Conservation (phyloP, 306 rosid genomes). For the Myrica gale region DNA sequence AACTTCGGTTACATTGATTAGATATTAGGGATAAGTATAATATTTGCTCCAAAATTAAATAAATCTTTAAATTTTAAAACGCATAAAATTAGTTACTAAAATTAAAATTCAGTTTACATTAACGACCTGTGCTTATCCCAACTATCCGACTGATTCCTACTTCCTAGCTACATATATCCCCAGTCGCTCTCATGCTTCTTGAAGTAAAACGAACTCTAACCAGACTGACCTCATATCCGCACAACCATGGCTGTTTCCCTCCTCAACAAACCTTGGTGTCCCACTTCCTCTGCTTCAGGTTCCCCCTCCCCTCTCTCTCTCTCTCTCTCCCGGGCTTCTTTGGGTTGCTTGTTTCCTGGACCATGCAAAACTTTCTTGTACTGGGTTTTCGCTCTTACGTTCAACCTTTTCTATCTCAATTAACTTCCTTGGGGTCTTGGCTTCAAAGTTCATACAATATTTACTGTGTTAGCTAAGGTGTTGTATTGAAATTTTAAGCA, state of each 20-base stretch:
- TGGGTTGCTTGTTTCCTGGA: background rate
- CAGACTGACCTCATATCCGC: background rate
- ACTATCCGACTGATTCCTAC: too few species aligned
- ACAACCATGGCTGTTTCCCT: conserved; percentile 22
- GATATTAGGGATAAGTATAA: too few species aligned
- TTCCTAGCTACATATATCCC: too few species aligned
- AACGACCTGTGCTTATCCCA: too few species aligned
- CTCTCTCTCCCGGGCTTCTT: background rate
- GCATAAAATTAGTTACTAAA: too few species aligned
- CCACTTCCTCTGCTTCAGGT: conserved; percentile 31
- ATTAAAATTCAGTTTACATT: too few species aligned
- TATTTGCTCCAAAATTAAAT: too few species aligned
- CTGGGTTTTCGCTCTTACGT: conserved; percentile 10
- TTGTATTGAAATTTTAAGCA: background rate
- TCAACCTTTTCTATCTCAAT: background rate
- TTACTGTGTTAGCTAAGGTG: background rate
- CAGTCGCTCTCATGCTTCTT: background rate
- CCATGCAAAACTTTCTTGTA: background rate
- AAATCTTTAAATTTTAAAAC: too few species aligned
- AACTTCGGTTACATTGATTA: too few species aligned
- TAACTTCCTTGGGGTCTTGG: background rate
- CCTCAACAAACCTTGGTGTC: conserved; percentile 6
- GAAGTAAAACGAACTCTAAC: background rate
- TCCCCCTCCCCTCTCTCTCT: too few species aligned
- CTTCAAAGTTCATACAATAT: background rate